phyloP scores from a whole-genome alignment of 345 rosid species.

The Citrus sinensis region DNA sequence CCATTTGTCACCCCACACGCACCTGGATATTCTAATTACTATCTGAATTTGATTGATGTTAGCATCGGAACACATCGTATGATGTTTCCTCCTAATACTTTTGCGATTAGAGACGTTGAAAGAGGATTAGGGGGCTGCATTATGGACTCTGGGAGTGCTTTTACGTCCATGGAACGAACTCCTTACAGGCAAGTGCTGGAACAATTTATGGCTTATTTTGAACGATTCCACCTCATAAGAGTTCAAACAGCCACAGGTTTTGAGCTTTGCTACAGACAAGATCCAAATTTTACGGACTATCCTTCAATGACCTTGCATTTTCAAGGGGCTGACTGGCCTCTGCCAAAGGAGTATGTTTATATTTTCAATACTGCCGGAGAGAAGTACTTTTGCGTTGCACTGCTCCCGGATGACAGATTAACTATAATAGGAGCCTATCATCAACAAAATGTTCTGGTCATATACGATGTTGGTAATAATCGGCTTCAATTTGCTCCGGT shows the following conservation, averaged over 20 bases:
- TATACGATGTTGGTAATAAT: neutral
- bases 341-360: neutral
- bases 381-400: neutral
- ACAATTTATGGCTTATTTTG: neutral
- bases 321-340: neutral
- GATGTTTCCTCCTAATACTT: neutral
- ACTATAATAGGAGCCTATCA: neutral
- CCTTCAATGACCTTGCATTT: neutral
- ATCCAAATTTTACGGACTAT: neutral
- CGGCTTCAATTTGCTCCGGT: too few relatives aligned
- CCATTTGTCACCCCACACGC: fast-evolving
- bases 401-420: neutral
- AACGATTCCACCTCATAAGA: neutral
- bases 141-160: fast-evolving
- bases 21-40: too few relatives aligned
- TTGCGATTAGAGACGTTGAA: neutral
- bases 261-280: neutral
- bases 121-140: neutral
- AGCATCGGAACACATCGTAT: neutral
- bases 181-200: neutral
- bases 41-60: neutral
- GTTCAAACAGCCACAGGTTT: too few relatives aligned
- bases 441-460: neutral
- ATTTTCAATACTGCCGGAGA: neutral
- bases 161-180: fast-evolving